Evolutionary conservation across 2,329 filamentous ascomycete genomes (phyloP).

Genomic region (Exophiala calicioides): DNA sequence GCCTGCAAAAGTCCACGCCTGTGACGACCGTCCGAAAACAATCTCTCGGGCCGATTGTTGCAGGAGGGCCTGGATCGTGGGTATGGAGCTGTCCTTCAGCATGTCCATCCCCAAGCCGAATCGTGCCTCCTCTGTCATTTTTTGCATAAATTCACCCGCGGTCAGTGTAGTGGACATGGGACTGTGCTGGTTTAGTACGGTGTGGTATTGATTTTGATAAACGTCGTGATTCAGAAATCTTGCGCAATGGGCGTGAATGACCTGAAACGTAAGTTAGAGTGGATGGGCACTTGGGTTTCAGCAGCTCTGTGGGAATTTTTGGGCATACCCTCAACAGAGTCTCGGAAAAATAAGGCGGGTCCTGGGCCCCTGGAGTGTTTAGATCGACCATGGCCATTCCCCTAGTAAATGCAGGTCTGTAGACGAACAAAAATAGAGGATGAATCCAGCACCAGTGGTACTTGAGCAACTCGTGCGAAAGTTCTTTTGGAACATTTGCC

Average conservation of each 20-base stretch:
- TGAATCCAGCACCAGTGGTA: slow-evolving; percentile 36
- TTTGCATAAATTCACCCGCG: slow-evolving; percentile 26
- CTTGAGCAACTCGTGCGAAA: slow-evolving; percentile 32
- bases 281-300: background rate
- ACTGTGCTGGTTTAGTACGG: slow-evolving; percentile 12
- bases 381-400: slow-evolving; percentile 28
- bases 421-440: slow-evolving; percentile 35
- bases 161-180: slow-evolving; percentile 13
- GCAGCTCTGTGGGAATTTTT: slow-evolving; percentile 3
- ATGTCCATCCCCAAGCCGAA: slow-evolving; percentile 34
- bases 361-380: slow-evolving; percentile 21
- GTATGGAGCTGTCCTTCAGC: slow-evolving; percentile 32
- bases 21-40: slow-evolving; percentile 33
- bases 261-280: slow-evolving; percentile 13
- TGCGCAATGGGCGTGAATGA: slow-evolving; percentile 29
- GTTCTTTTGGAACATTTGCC: slow-evolving; percentile 31
- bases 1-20: slow-evolving; percentile 35
- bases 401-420: slow-evolving; percentile 34
- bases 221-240: slow-evolving; percentile 32
- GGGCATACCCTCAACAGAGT: slow-evolving; percentile 29
- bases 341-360: slow-evolving; percentile 33
- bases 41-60: slow-evolving; percentile 35
- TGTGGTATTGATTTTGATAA: slow-evolving; percentile 28
- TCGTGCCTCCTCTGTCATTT: slow-evolving; percentile 30
- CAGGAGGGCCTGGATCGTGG: slow-evolving; percentile 35